Base-by-base conservation (phyloP, 2,329 filamentous ascomycete species). In the Nannizziopsis barbatae region DNA sequence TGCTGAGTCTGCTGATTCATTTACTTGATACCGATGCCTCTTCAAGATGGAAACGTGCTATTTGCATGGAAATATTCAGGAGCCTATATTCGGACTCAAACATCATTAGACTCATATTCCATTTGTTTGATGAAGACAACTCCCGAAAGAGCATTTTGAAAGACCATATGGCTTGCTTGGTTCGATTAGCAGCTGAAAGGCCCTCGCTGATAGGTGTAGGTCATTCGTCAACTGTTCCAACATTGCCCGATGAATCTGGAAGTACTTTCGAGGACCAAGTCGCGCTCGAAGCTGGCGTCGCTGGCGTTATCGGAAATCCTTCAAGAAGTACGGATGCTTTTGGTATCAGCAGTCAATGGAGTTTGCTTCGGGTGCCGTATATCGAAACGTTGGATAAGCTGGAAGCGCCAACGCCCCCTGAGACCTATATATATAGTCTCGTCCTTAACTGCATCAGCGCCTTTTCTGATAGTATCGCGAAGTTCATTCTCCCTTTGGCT, bases 331-430 rank as follows among this genome's bases (percentile, higher is more conserved):
- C 76, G 20, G 84, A 76, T 54, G 80, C 79, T 0, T 70, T 72
- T 42, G 88, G 87, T 7, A 89, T 98, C 60, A 95, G 88, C 65
- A 80, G 77, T 2, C 85, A 94, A 60, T 96, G 88, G 88, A 98
- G 92, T 64, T 77, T 83, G 10, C 77, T 95, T 52, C 79, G 87
- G 43, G 84, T 88, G 9, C 83, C 88, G 4, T 95, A 87, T 60
- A 86, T 96, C 52, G 92, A 98, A 58, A 86, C 95, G 55, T 77
- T 96, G 15, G 92, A 98, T 68, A 98, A 96, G 64, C 78, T 80
- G 0, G 89, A 95, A 42, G 77, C 90, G 0, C 88, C 90, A 3
- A 58, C 72, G 0, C 77, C 94, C 17, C 92, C 92, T 0, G 90
- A 95, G 52, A 95, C 92, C 0, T 98, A 98, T 59, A 76, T 95